Conservation (phyloP, 768 basidiomycete genomes). For the Amanita inopinata region DNA sequence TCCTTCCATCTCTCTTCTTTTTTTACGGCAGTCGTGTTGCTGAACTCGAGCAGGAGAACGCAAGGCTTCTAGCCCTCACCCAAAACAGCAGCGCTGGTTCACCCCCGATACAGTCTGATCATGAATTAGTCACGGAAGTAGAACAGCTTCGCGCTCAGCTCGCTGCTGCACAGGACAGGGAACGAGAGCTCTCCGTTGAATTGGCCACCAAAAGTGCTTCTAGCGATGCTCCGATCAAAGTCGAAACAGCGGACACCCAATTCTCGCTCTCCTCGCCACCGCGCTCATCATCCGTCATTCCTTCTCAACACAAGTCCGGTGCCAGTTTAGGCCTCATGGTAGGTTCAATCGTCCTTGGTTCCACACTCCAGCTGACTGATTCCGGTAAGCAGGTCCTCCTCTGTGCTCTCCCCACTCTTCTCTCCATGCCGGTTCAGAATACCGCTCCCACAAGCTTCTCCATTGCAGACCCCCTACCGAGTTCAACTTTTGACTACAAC, state of each 20-base stretch:
- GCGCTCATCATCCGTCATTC: constrained; percentile 23
- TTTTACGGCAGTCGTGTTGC: constrained; percentile 57
- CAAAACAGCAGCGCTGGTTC: constrained; percentile 27
- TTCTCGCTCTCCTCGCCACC: constrained; percentile 35
- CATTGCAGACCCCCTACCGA: constrained; percentile 24
- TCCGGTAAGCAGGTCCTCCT: constrained; percentile 51
- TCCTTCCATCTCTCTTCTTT: constrained; percentile 7
- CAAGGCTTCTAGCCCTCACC: constrained; percentile 53
- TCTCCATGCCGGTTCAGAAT: constrained; percentile 55
- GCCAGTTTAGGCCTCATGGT: constrained; percentile 70
- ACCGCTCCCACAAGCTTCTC: constrained; percentile 47
- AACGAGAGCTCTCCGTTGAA: constrained; percentile 55
- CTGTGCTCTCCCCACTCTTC: constrained; percentile 65
- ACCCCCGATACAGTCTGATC: constrained; percentile 20
- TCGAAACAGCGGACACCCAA: constrained; percentile 47
- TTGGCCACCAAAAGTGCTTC: constrained; percentile 32
- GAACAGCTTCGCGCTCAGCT: constrained; percentile 60
- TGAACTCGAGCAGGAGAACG: constrained; percentile 80
- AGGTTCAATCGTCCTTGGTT: constrained; percentile 16
- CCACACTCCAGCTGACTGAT: background rate
- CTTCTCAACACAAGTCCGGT: constrained; percentile 46
- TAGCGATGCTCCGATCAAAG: constrained; percentile 35
- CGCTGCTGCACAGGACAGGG: constrained; percentile 55
- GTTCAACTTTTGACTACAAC: constrained; percentile 38
- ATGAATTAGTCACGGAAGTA: constrained; percentile 45